phyloP scores from a whole-genome alignment of 768 basidiomycete genomes.

The Rhodosporidiobolus odoratus region DNA sequence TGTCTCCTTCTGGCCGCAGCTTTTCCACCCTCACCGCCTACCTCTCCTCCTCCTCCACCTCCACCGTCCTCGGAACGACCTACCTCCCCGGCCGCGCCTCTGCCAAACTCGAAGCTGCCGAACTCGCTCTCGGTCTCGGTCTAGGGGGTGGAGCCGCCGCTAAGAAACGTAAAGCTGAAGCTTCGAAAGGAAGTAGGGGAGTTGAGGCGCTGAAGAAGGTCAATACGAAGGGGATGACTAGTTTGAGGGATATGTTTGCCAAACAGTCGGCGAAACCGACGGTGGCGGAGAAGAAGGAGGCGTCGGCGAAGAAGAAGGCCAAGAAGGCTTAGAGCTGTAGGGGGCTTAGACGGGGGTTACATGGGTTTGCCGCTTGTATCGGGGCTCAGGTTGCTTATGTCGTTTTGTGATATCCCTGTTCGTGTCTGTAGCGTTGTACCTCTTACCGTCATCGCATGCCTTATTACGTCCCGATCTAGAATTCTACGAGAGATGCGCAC shows the following conservation, averaged over 20 bases:
- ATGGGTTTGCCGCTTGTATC: neutral
- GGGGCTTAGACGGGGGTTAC: neutral
- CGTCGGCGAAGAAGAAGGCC: neutral
- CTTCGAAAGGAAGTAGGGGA: conserved; percentile 23
- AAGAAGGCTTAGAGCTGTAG: neutral
- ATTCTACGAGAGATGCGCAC: no score
- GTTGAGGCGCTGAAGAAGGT: conserved; percentile 40
- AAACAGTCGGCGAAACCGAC: conserved; percentile 5
- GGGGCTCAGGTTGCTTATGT: neutral
- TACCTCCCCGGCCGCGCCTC: conserved; percentile 33
- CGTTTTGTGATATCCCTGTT: neutral
- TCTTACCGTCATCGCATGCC: neutral
- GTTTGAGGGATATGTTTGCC: conserved; percentile 21
- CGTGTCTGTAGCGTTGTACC: neutral
- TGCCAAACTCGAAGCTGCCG: conserved; percentile 7
- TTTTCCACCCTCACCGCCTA: conserved; percentile 15
- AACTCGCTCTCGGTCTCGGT: no score
- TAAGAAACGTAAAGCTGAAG: conserved; percentile 28
- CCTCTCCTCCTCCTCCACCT: conserved; percentile 8
- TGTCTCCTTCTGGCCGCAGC: neutral
- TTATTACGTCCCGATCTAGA: no score
- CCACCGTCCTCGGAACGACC: conserved; percentile 25
- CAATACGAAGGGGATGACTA: conserved; percentile 37
- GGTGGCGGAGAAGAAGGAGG: neutral
- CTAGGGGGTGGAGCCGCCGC: conserved; percentile 16